Conservation (phyloP, 164 flowering plant genomes). For the Aristolochia fimbriata region DNA sequence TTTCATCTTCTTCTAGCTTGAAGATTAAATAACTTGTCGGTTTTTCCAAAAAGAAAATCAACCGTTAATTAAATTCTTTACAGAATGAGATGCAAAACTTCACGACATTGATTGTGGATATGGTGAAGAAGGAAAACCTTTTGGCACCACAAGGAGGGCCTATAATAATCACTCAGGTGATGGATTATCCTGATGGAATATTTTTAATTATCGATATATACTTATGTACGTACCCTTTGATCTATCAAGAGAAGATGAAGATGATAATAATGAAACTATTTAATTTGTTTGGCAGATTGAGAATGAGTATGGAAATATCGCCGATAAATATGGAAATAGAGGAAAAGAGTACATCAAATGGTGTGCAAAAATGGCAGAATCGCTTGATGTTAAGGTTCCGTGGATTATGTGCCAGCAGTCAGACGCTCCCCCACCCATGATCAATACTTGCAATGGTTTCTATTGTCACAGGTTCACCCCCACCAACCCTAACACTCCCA, state of each 20-base stretch:
- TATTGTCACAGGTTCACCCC: conserved; percentile 38
- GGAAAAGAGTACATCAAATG: conserved; percentile 31
- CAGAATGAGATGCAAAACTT: conserved; percentile 14
- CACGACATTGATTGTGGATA: conserved; percentile 7
- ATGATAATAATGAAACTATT: no score
- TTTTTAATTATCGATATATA: no score
- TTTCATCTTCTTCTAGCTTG: no score
- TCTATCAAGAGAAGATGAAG: conserved; percentile 20
- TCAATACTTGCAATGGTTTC: conserved; percentile 69
- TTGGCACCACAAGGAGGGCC: conserved; percentile 14
- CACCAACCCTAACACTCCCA: conserved; percentile 14
- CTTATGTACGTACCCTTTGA: no score
- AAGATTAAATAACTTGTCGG: no score
- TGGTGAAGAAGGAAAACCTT: conserved; percentile 10
- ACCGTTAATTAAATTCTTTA: no score
- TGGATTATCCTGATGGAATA: no score
- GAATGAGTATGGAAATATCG: conserved; percentile 36
- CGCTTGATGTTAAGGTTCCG: conserved; percentile 26
- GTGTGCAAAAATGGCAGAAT: conserved; percentile 36
- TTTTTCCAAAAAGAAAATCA: no score
- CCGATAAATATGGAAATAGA: conserved; percentile 18
- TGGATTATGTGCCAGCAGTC: conserved; percentile 53
- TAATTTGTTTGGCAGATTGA: conserved; percentile 33
- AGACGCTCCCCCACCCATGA: conserved; percentile 41
- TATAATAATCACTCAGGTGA: conserved; percentile 10